Percentiles rank a stretch among this genome's conserved stretches.
These are phyloP conservation scores for Cryptococcus sp. DNA, from an alignment of 1,284 basidiomycete species.

Conservation along the genomic window DNA sequence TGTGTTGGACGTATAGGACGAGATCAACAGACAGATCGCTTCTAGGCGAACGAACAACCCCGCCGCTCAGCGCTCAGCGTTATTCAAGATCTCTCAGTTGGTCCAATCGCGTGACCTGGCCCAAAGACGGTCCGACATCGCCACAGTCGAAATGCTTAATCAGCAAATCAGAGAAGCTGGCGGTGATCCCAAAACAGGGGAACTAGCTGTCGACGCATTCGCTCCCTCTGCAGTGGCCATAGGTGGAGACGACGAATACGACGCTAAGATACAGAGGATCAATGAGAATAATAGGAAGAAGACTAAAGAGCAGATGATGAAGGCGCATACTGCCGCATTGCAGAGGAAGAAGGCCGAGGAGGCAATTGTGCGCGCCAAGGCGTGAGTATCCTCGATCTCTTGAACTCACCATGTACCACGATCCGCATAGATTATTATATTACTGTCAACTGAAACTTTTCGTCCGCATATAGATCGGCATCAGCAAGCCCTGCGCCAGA, in stretches of 20 bases:
- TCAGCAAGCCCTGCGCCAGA: too few species aligned
- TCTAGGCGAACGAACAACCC: slow-evolving; percentile 40
- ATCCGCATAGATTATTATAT: too few species aligned
- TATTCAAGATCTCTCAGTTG: slow-evolving; percentile 57
- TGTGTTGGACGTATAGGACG: slow-evolving; percentile 58
- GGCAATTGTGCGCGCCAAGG: slow-evolving; percentile 40
- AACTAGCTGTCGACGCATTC: slow-evolving; percentile 21
- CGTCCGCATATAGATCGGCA: too few species aligned
- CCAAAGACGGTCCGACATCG: slow-evolving; percentile 65
- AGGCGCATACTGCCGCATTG: slow-evolving; percentile 69
- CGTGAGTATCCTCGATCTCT: slow-evolving; percentile 18
- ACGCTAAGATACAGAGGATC: slow-evolving; percentile 69
- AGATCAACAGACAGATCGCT: slow-evolving; percentile 70
- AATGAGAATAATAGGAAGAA: slow-evolving; percentile 84
- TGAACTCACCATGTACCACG: neutral
- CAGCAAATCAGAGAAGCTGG: slow-evolving; percentile 63
- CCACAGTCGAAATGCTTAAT: slow-evolving; percentile 64
- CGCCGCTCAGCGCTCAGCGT: slow-evolving; percentile 49
- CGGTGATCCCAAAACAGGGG: slow-evolving; percentile 43
- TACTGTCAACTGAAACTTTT: too few species aligned
- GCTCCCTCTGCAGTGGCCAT: neutral
- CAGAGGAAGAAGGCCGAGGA: slow-evolving; percentile 64
- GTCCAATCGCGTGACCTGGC: slow-evolving; percentile 66
- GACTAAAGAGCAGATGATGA: slow-evolving; percentile 74
- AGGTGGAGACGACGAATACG: slow-evolving; percentile 42